A percentile compares a stretch with the other conserved stretches of the same genome.
These are phyloP conservation scores for Alternaria burnsii DNA, from an alignment of 2,329 filamentous ascomycete genomes.

Conservation along the genomic window DNA sequence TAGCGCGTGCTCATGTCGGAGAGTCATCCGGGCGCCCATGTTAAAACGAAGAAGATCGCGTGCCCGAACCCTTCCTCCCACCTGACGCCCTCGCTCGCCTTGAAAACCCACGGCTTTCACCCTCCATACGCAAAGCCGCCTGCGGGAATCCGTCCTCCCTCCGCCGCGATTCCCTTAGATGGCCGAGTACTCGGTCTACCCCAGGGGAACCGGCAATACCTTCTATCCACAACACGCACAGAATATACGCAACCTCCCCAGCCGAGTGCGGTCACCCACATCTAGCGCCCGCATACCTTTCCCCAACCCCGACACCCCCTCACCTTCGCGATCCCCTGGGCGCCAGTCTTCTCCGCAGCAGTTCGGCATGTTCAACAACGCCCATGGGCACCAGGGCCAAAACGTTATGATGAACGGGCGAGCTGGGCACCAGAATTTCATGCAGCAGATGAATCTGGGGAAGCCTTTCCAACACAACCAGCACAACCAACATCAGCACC, in stretches of 20 bases:
- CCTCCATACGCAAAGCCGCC: constrained; percentile 40
- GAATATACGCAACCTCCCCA: constrained; percentile 56
- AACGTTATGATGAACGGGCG: constrained; percentile 79
- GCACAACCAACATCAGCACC: constrained; percentile 57
- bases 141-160: constrained; percentile 36
- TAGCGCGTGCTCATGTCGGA: constrained; percentile 47
- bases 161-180: constrained; percentile 61
- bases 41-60: constrained; percentile 59
- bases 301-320: constrained; percentile 61
- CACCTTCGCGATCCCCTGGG: constrained; percentile 66
- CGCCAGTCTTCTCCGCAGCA: constrained; percentile 58
- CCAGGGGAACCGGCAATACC: constrained; percentile 68
- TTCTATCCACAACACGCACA: constrained; percentile 65
- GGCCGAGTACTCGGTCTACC: constrained; percentile 72
- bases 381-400: constrained; percentile 70
- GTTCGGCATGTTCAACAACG: constrained; percentile 76
- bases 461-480: constrained; percentile 73
- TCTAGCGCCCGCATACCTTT: constrained; percentile 55
- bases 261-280: constrained; percentile 59
- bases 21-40: constrained; percentile 54
- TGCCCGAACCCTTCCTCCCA: constrained; percentile 55
- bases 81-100: constrained; percentile 44
- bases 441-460: constrained; percentile 68
- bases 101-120: constrained; percentile 35
- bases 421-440: constrained; percentile 64